A percentile compares a stretch with the other conserved stretches of the same genome.
These are phyloP conservation scores for Claviceps sp. DNA, from an alignment of 2,329 filamentous ascomycete genomes.

Conservation along the genomic window DNA sequence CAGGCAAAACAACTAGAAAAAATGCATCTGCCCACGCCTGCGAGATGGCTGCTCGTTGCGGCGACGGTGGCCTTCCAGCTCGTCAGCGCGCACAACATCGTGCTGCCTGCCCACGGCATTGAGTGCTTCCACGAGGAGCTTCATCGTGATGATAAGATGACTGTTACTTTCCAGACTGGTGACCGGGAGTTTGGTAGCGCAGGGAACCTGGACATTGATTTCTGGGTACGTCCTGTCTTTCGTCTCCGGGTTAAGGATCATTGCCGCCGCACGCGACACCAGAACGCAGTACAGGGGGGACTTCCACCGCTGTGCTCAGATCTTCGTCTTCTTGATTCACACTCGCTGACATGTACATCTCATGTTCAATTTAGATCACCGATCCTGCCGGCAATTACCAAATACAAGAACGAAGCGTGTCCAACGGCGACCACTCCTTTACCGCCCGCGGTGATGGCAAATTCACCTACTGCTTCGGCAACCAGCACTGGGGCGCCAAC, in stretches of 20 bases:
- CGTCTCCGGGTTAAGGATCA: not conserved
- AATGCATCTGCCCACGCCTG: slow-evolving; percentile 23
- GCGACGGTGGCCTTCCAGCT: slow-evolving; percentile 35
- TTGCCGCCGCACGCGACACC: not conserved
- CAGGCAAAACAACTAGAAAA: not conserved
- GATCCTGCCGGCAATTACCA: slow-evolving; percentile 66
- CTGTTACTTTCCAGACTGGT: slow-evolving; percentile 94
- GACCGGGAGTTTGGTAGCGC: slow-evolving; percentile 91
- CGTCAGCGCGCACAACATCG: slow-evolving; percentile 83
- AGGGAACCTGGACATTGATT: slow-evolving; percentile 92
- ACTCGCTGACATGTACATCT: not conserved
- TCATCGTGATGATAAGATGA: slow-evolving; percentile 94
- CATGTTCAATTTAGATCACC: slow-evolving; percentile 45
- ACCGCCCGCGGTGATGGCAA: slow-evolving; percentile 73
- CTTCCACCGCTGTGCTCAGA: no score
- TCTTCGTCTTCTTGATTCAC: not conserved
- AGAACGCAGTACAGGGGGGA: not conserved
- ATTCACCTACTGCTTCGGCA: slow-evolving; percentile 97
- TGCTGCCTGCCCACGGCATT: slow-evolving; percentile 79
- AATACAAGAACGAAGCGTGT: slow-evolving; percentile 65
- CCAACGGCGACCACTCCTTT: slow-evolving; percentile 89
- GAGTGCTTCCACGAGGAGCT: slow-evolving; percentile 96
- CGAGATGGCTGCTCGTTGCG: slow-evolving; percentile 27
- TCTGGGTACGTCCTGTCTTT: slow-evolving; percentile 58
- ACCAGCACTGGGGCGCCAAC: slow-evolving; percentile 92